phyloP scores from a whole-genome alignment of 2,329 filamentous ascomycete species.

The Plectosphaerella cucumerina region DNA sequence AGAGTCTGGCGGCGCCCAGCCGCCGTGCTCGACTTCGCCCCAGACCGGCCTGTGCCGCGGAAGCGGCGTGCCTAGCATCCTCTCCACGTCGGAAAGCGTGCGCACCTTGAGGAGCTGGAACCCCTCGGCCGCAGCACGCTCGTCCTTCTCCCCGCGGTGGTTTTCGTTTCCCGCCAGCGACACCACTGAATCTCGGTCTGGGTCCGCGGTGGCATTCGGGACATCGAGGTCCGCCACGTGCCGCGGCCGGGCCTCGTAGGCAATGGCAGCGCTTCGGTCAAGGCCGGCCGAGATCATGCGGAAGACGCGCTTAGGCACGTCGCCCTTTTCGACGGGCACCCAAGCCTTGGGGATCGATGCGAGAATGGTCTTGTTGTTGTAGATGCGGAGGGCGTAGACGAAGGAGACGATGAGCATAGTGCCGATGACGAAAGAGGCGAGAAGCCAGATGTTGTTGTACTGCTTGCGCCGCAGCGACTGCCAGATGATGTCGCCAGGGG shows the following conservation, averaged over 20 bases:
- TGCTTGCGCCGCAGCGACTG: constrained; percentile 66
- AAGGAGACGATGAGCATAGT: constrained; percentile 67
- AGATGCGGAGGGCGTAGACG: constrained; percentile 80
- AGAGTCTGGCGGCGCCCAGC: constrained; percentile 80
- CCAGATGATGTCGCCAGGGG: constrained; percentile 75
- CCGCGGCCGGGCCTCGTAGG: constrained; percentile 71
- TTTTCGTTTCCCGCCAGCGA: constrained; percentile 3
- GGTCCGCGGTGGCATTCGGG: constrained; percentile 8
- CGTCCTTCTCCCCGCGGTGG: constrained; percentile 13
- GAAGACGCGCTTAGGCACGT: constrained; percentile 71
- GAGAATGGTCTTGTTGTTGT: constrained; percentile 76
- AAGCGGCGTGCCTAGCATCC: constrained; percentile 42
- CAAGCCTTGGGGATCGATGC: constrained; percentile 81
- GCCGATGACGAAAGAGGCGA: constrained; percentile 70
- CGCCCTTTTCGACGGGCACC: constrained; percentile 81
- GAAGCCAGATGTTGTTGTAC: constrained; percentile 77
- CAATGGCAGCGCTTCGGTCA: constrained; percentile 72
- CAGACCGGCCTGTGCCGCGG: constrained; percentile 55
- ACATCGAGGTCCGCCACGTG: constrained; percentile 29
- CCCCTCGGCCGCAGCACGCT: constrained; percentile 11
- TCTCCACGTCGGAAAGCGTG: constrained; percentile 31
- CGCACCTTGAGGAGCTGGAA: constrained; percentile 20
- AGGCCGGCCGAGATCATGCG: constrained; percentile 71
- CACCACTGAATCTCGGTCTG: constrained; percentile 3
- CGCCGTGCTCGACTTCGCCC: constrained; percentile 80